Base-by-base conservation (phyloP, 2,329 filamentous ascomycete genomes). In the Zymoseptoria pseudotritici region DNA sequence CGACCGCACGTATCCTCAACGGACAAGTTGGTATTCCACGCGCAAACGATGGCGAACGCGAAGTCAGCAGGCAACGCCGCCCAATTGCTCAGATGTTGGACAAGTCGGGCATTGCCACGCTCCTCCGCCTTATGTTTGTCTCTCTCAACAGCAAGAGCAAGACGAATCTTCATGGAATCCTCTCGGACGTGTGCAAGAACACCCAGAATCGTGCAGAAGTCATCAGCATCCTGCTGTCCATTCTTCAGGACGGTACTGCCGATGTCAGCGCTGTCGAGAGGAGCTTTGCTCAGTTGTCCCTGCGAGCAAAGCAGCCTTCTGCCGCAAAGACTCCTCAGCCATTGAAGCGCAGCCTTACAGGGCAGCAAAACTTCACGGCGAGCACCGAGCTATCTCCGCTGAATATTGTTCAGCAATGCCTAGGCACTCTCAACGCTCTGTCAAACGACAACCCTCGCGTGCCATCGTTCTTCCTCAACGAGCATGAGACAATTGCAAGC, bases 61-160 rank as follows among this genome's bases (percentile, higher is more conserved):
- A 70, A 52, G 80, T 58, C 78, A 79, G 52, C 74, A 75, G 60
- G 46, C 87, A 89, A 69, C 86, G 90, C 59, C 88, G 89, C 62
- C 87, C 90, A 21, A 89, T 95, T 60, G 89, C 96, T 22, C 94
- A 99, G 73, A 96, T 99, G 88, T 84, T 99, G 29, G 94, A 99
- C 75, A 97, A 96, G 76, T 84, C 92, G 53, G 94, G 95, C 24
- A 87, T 99, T 65, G 94, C 95, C 24, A 97, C 94, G n/a, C 79
- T 99, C 36, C 82, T 99, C 51, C 90, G 95, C n/a, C 83, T 99
- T 9, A 97, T 99, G 93, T 99, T 99, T 73, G 91, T 97, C 68
- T 89, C 90, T 54, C 90, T 97, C 66, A 90, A 93, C 65, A 90
- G 90, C 21, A 94, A 90, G 63, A 88, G 94, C 54, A 90, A 91